These are phyloP conservation scores for Pyrenopolyporus hunteri DNA, from an alignment of 495 filamentous ascomycete genomes.

Conservation along the genomic window DNA sequence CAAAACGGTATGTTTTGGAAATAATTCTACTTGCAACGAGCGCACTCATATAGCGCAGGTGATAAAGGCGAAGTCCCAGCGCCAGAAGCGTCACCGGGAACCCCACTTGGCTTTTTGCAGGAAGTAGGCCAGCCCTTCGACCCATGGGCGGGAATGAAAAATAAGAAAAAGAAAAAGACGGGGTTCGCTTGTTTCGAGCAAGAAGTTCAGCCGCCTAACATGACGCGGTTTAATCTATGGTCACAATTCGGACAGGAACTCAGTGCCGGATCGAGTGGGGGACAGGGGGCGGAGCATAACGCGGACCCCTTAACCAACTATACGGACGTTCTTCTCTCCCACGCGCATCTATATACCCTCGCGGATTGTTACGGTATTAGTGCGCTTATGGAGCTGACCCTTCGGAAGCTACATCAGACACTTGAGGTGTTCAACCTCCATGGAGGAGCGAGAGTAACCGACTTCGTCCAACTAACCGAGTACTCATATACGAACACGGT, in stretches of 20 bases:
- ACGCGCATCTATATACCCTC: slow-evolving; percentile 22
- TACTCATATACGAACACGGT: slow-evolving; percentile 24
- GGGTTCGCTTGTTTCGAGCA: background rate
- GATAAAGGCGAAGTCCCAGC: background rate
- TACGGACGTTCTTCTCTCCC: slow-evolving; percentile 25
- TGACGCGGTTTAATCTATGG: too few species aligned
- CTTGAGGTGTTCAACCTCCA: slow-evolving; percentile 21
- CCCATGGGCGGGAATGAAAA: background rate
- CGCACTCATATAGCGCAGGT: background rate
- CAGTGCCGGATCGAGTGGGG: background rate
- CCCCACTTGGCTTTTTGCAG: too few species aligned
- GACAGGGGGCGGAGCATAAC: background rate
- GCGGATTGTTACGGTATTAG: slow-evolving; percentile 23
- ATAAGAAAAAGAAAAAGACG: background rate
- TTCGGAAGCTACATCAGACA: slow-evolving; percentile 13
- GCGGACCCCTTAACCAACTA: slow-evolving; percentile 3
- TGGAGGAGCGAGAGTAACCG: slow-evolving; percentile 3
- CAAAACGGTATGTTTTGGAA: background rate
- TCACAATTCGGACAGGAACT: slow-evolving; percentile 1
- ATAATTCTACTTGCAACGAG: background rate
- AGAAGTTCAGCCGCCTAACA: background rate
- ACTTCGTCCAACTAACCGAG: slow-evolving; percentile 23
- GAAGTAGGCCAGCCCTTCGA: too few species aligned
- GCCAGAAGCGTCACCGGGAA: too few species aligned
- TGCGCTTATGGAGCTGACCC: slow-evolving; percentile 3